Evolutionary conservation across 768 basidiomycete species (phyloP), one percentile per base, ranked within the genome.

Genomic region (Tricholoma sp.): DNA sequence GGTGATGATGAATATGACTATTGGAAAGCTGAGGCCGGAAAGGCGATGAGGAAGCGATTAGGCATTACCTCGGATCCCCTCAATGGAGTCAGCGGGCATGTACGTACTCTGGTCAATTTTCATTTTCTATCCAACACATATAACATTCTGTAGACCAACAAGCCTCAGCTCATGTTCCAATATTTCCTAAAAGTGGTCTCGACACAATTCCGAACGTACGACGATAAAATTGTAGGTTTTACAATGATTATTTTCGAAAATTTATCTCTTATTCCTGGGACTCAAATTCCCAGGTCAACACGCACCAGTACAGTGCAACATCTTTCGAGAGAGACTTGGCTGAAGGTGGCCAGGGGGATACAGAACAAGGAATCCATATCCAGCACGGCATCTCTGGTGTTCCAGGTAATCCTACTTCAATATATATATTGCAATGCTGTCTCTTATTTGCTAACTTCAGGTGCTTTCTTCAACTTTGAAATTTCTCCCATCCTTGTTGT

Each of bases 181-280:
- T 96, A 98, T 73, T 98, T 98, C 84, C 79, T 99, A 66, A 99
- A 99, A 72, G 96, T 99, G 45, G 97, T 99, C 39, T 93, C 94
- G 6, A 99, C 96, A 2, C 88, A 89, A 67, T 98, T 97, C 75
- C 81, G 84, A 59, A 89, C 86, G n/a, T 75, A 96, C 28, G 83
- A 88, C 58, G 89, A 85, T 31, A 80, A 87, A 62, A 68, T 73
- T 9, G 89, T 89, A 66, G 42, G 83, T 6, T 5, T 73, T n/a
- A 47, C 54, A 8, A 20, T 28, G 52, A 17, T 9, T 2, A 31
- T 13, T 6, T 4, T 18, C 20, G 48, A 7, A 18, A n/a, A 6
- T 29, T 58, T 31, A 42, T 24, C 49, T 31, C 8, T 45, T 29
- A 50, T 60, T 63, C 4, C 63, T 12, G 41, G 42, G 24, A 29